These are phyloP conservation scores for Penicillium sp. DNA, from an alignment of 2,329 filamentous ascomycete genomes.

Conservation along the genomic window DNA sequence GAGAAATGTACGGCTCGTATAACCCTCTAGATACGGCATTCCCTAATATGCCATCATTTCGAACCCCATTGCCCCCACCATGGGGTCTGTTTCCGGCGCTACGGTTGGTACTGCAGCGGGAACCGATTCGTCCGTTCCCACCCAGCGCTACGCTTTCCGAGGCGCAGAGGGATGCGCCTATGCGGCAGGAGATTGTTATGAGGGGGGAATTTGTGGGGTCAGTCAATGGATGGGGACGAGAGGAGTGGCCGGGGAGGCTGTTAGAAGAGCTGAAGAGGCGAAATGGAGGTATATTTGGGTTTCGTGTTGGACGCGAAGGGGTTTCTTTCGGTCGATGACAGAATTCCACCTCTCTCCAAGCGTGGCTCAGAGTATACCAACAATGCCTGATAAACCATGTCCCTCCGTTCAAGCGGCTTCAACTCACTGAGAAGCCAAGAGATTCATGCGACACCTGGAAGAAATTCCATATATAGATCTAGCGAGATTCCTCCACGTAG, in stretches of 20 bases:
- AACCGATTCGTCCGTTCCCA: slow-evolving; percentile 42
- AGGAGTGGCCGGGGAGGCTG: slow-evolving; percentile 41
- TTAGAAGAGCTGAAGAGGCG: slow-evolving; percentile 33
- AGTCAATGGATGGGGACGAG: slow-evolving; percentile 43
- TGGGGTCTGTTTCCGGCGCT: slow-evolving; percentile 47
- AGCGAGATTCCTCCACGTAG: not conserved
- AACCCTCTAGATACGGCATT: slow-evolving; percentile 16
- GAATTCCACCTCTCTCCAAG: not conserved
- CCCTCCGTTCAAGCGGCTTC: no score
- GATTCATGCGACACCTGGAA: not conserved
- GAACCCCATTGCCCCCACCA: slow-evolving; percentile 41
- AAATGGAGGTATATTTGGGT: slow-evolving; percentile 38
- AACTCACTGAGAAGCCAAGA: no score
- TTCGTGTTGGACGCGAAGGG: slow-evolving; percentile 33
- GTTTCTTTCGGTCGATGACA: slow-evolving; percentile 23
- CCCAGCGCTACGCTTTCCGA: slow-evolving; percentile 38
- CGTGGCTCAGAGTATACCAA: not conserved
- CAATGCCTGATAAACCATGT: no score
- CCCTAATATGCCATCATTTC: slow-evolving; percentile 34
- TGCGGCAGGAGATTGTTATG: slow-evolving; percentile 41
- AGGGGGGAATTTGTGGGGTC: slow-evolving; percentile 42
- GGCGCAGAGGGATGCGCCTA: slow-evolving; percentile 39
- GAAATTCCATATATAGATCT: not conserved
- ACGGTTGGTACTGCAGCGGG: slow-evolving; percentile 43
- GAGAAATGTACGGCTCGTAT: slow-evolving; percentile 27